Evolutionary conservation across 257 asterid genomes (phyloP).

Genomic region (Verbena officinalis): DNA sequence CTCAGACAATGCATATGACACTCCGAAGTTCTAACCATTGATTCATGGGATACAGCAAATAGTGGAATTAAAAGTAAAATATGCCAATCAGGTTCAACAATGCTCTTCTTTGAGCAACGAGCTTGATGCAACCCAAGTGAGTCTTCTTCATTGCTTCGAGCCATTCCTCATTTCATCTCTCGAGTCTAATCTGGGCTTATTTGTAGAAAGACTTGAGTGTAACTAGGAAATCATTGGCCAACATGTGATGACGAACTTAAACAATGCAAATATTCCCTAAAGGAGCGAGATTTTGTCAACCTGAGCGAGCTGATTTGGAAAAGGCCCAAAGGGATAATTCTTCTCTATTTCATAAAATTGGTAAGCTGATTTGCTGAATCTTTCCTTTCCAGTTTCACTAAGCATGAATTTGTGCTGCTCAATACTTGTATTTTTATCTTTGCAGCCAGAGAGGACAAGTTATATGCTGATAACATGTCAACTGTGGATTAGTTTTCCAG

Average conservation of each 20-base stretch:
- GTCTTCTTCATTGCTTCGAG: slow-evolving; percentile 16
- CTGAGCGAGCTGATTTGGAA: no score
- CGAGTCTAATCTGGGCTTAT: slow-evolving; percentile 32
- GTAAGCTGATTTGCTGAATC: slow-evolving; percentile 34
- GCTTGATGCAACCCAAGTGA: slow-evolving; percentile 70
- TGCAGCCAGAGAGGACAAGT: no score
- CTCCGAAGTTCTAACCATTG: slow-evolving; percentile 7
- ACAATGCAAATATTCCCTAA: slow-evolving; percentile 61
- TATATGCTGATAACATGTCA: no score
- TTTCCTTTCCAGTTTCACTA: background rate
- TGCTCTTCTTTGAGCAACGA: slow-evolving; percentile 61
- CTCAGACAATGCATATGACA: background rate
- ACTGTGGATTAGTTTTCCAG: slow-evolving; percentile 60
- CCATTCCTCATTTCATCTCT: background rate
- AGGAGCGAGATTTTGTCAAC: no score
- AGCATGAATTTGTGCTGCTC: slow-evolving; percentile 1
- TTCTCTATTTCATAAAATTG: no score
- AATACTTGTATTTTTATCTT: slow-evolving; percentile 27
- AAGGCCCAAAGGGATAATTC: no score
- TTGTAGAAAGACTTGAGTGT: slow-evolving; percentile 66
- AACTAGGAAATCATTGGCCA: slow-evolving; percentile 57
- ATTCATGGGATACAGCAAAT: slow-evolving; percentile 48
- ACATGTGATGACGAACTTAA: slow-evolving; percentile 61
- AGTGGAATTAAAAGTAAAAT: slow-evolving; percentile 63
- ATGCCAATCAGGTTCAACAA: slow-evolving; percentile 55